Conservation (phyloP, 192 early-diverging fungal genomes). For the Backusella psychrophila region DNA sequence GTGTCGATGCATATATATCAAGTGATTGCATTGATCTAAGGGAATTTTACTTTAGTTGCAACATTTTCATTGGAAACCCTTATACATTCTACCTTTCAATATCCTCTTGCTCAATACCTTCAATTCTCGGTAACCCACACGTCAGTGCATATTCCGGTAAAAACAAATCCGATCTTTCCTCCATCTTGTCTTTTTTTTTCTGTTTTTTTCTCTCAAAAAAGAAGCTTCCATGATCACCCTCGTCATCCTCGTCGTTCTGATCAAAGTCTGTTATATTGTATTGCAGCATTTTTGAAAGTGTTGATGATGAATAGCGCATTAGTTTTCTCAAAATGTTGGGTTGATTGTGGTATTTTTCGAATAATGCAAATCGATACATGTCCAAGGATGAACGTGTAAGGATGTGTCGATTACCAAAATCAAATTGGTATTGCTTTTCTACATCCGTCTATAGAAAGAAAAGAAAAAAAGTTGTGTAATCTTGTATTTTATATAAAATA, state of each 20-base stretch:
- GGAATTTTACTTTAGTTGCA: too few relatives aligned
- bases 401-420: conserved; percentile 57
- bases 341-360: conserved; percentile 42
- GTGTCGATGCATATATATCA: conserved; percentile 38
- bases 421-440: conserved; percentile 43
- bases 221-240: background rate
- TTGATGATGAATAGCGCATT: conserved; percentile 21
- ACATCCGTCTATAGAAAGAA: conserved; percentile 15
- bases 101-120: background rate
- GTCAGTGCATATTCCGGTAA: conserved; percentile 52
- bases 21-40: conserved; percentile 22
- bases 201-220: conserved; percentile 29
- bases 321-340: conserved; percentile 19
- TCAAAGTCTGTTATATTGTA: conserved; percentile 30
- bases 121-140: conserved; percentile 43
- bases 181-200: conserved; percentile 23
- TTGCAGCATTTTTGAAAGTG: conserved; percentile 21
- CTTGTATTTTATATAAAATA: background rate
- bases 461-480: too few relatives aligned
- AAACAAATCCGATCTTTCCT: conserved; percentile 37
- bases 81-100: background rate
- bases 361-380: conserved; percentile 53
- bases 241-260: conserved; percentile 39
- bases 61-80: background rate
- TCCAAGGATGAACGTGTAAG: conserved; percentile 52